These are phyloP conservation scores for Corchorus capsularis DNA, from an alignment of 345 rosid species.

Conservation along the genomic window DNA sequence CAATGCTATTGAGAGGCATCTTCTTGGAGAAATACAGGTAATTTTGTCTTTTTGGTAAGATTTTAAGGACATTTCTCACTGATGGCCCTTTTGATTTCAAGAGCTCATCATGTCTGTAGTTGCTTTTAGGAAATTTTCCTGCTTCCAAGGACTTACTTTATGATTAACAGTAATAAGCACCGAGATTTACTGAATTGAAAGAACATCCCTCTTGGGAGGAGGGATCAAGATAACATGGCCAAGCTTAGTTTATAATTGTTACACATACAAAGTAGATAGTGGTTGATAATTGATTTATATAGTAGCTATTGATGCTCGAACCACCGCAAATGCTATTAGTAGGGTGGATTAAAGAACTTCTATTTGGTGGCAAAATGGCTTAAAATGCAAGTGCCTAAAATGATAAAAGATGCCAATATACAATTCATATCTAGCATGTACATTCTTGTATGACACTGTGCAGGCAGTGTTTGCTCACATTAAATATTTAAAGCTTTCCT, in stretches of 20 bases:
- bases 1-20: conserved; percentile 82
- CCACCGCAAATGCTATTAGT: too few relatives aligned
- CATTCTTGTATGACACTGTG: not conserved
- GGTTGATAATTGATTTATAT: too few relatives aligned
- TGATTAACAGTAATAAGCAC: too few relatives aligned
- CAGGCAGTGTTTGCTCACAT: not conserved
- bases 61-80: conserved; percentile 9
- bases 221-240: too few relatives aligned
- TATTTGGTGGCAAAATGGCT: too few relatives aligned
- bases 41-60: conserved; percentile 18
- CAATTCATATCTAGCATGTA: not conserved
- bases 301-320: too few relatives aligned
- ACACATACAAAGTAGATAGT: too few relatives aligned
- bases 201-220: too few relatives aligned
- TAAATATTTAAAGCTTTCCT: not conserved
- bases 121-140: not conserved
- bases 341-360: too few relatives aligned
- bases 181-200: too few relatives aligned
- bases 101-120: not conserved
- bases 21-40: conserved; percentile 72
- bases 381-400: not conserved
- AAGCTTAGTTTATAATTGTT: too few relatives aligned
- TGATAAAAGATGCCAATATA: not conserved
- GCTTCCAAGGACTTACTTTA: not conserved
- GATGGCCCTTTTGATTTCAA: not conserved